Base-by-base conservation (phyloP, 2,329 filamentous ascomycete genomes). In the Fusarium continuum region DNA sequence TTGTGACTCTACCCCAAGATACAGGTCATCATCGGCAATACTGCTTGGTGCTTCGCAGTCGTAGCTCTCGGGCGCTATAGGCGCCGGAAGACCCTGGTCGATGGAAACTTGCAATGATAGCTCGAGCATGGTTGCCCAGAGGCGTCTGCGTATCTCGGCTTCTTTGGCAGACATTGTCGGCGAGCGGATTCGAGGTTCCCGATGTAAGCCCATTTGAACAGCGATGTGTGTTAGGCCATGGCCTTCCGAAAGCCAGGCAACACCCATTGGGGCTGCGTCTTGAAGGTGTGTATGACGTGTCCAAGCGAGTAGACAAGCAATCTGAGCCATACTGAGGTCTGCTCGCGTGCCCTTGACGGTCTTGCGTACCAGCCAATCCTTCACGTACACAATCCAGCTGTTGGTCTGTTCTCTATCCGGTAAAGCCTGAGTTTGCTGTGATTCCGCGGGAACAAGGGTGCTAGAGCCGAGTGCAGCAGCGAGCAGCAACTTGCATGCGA, bases 251-350 rank as follows among this genome's bases (percentile, higher is more conserved):
- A 50, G 35, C 46, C 46, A 50, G 31, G 20, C 25, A 32, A 50
- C 16, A 2, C 46, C 36, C 38, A 50, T 43, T 11, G 46, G 36
- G 11, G 46, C 46, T 6, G 26, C 22, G 5, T 43, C 36, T 4
- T 32, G 36, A 16, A 17, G 20, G 26, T 43, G 36, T 22, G 46
- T 50, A 26, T 50, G 46, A 43, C 46, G 36, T 43, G 46, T 50
- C 26, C 43, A 2, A 8, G 46, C 35, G n/a, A 43, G 10, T 1
- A 50, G 46, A 2, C 46, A 50, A 11, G 46, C 35, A 22, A 50
- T 50, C 19, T 50, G 36, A 19, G 46, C 46, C 36, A 50, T 32
- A n/a, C 26, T 50, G 11, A 50, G 19, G 32, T 50, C 46, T 19
- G 34, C 46, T 9, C 46, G 26, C 47, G 45, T 51, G 5, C 29